phyloP scores from a whole-genome alignment of 768 basidiomycete species.

The Ephemerocybe angulata region DNA sequence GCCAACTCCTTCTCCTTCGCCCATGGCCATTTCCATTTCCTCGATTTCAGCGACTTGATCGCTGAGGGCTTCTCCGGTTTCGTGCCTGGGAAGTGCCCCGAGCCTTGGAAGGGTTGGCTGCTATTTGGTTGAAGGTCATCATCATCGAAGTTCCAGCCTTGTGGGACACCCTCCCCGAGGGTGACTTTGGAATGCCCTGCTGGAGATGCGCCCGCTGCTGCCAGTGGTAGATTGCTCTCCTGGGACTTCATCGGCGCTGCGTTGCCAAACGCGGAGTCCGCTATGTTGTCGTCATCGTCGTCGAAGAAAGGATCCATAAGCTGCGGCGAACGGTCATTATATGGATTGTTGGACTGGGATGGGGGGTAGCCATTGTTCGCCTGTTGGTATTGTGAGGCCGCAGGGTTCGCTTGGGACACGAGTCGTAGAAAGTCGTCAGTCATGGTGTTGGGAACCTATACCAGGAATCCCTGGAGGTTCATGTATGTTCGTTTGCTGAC shows the following conservation, averaged over 20 bases:
- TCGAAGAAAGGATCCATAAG: constrained; percentile 86
- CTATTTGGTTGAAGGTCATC: constrained; percentile 46
- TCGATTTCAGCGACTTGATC: constrained; percentile 22
- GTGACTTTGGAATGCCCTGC: constrained; percentile 55
- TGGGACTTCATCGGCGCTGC: constrained; percentile 48
- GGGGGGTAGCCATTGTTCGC: constrained; percentile 62
- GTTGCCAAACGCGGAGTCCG: constrained; percentile 65
- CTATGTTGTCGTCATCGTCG: constrained; percentile 73
- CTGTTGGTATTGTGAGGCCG: constrained; percentile 47
- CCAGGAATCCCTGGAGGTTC: neutral
- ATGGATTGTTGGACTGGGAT: constrained; percentile 37
- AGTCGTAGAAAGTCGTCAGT: constrained; percentile 72
- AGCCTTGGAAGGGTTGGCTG: constrained; percentile 39
- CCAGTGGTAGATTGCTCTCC: constrained; percentile 56
- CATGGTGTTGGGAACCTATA: constrained; percentile 43
- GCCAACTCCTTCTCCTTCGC: constrained; percentile 57
- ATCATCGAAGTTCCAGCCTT: constrained; percentile 75
- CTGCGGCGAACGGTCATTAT: constrained; percentile 43
- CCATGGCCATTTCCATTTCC: constrained; percentile 85
- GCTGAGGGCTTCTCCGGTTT: constrained; percentile 18
- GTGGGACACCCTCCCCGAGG: constrained; percentile 45
- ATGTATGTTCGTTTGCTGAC: neutral
- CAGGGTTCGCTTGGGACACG: constrained; percentile 70
- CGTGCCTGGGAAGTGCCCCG: constrained; percentile 37
- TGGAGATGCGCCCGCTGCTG: constrained; percentile 55